A percentile compares a stretch with the other conserved stretches of the same genome.
Conservation (phyloP, 805 yeast genomes). For the Ogataea trehalophila region DNA sequence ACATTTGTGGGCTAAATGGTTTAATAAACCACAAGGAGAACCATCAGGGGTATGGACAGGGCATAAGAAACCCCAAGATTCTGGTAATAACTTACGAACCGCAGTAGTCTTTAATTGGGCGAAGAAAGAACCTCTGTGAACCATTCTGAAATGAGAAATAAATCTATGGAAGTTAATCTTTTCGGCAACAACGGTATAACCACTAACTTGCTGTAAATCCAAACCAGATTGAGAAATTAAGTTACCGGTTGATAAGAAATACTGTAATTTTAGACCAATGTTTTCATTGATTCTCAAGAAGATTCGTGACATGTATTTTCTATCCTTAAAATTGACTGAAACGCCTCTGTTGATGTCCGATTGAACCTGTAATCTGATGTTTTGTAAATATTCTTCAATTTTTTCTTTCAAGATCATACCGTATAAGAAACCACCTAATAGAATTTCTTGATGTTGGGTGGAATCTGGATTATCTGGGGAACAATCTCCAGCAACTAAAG, state of each 20-base stretch:
- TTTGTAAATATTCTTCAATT: constrained; percentile 84
- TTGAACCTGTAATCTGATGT: constrained; percentile 67
- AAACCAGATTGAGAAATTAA: constrained; percentile 95
- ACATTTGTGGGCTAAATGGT: constrained; percentile 96
- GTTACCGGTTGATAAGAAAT: constrained; percentile 95
- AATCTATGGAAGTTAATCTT: constrained; percentile 96
- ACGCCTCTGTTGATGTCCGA: constrained; percentile 75
- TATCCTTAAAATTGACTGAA: constrained; percentile 78
- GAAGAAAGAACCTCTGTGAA: constrained; percentile 98
- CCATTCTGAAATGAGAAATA: constrained; percentile 98
- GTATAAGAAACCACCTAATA: constrained; percentile 91
- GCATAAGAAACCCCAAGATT: constrained; percentile 98
- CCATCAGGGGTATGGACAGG: constrained; percentile 99
- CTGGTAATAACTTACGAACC: constrained; percentile 92
- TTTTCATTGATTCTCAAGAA: constrained; percentile 81
- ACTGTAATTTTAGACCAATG: constrained; percentile 90
- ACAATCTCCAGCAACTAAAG: constrained; percentile 95
- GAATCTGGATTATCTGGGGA: constrained; percentile 98
- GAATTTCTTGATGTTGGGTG: constrained; percentile 95
- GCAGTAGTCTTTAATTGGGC: constrained; percentile 97
- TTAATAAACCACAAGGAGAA: constrained; percentile 96
- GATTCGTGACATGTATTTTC: constrained; percentile 77
- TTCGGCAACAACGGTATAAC: constrained; percentile 98
- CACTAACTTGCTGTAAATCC: constrained; percentile 96
- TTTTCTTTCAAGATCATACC: constrained; percentile 97